These are phyloP conservation scores for Verticillium isaacii DNA, from an alignment of 2,329 filamentous ascomycete genomes.

Conservation along the genomic window DNA sequence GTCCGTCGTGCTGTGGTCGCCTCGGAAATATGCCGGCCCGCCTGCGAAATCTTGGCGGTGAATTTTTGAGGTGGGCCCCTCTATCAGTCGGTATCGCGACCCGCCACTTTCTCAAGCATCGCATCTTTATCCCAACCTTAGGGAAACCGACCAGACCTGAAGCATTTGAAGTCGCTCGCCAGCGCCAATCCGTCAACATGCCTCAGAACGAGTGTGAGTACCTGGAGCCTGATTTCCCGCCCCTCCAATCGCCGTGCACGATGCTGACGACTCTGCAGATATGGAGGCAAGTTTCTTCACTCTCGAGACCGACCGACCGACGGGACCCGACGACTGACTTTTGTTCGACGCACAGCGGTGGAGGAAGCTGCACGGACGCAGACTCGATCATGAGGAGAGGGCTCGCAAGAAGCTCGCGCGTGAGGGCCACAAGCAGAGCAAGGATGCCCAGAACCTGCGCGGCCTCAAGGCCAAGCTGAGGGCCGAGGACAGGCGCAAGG, in stretches of 20 bases:
- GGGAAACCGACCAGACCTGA: not conserved
- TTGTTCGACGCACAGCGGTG: conserved; percentile 64
- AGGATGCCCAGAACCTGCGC: conserved; percentile 89
- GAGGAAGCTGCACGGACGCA: conserved; percentile 47
- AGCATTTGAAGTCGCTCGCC: conserved; percentile 3
- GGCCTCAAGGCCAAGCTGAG: conserved; percentile 90
- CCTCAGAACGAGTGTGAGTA: conserved; percentile 67
- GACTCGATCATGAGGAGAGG: conserved; percentile 80
- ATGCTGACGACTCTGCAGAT: not conserved
- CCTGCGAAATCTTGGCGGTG: conserved; percentile 3
- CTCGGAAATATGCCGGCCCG: not conserved
- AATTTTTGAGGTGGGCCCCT: conserved; percentile 2
- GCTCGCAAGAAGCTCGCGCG: conserved; percentile 80
- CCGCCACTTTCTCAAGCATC: conserved; percentile 8
- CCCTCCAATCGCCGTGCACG: not conserved
- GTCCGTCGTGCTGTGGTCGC: not conserved
- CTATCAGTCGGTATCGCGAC: conserved; percentile 7
- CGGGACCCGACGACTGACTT: not conserved
- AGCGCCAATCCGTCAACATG: conserved; percentile 9
- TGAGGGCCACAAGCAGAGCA: conserved; percentile 81
- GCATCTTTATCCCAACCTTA: not conserved
- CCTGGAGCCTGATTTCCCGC: not conserved
- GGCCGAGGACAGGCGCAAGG: conserved; percentile 87
- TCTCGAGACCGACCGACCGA: not conserved
- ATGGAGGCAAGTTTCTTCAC: conserved; percentile 3